Evolutionary conservation across 2,329 filamentous ascomycete species (phyloP).

Genomic region (Fusarium hainanense): DNA sequence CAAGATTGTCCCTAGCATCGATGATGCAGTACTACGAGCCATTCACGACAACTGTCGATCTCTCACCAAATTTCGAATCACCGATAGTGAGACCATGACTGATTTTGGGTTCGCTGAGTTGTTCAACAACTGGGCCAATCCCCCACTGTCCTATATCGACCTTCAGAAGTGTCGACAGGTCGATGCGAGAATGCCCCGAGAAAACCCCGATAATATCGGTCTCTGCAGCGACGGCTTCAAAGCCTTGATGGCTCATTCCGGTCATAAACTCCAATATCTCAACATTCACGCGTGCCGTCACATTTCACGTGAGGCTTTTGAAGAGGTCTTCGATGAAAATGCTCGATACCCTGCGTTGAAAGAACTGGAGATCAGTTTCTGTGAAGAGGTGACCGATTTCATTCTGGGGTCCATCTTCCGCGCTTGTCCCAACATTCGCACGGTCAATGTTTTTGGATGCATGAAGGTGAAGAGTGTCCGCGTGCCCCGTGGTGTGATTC

Average conservation of each 20-base stretch:
- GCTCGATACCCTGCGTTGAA: constrained; percentile 74
- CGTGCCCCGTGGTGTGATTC: constrained; percentile 65
- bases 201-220: constrained; percentile 74
- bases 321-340: constrained; percentile 74
- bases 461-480: constrained; percentile 68
- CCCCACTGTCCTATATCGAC: constrained; percentile 76
- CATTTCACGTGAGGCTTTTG: constrained; percentile 77
- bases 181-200: constrained; percentile 75
- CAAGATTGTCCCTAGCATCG: constrained; percentile 71
- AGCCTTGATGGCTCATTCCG: constrained; percentile 87
- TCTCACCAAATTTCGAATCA: constrained; percentile 83
- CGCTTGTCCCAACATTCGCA: constrained; percentile 68
- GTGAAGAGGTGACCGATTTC: constrained; percentile 73
- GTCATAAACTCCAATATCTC: constrained; percentile 70
- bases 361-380: constrained; percentile 83
- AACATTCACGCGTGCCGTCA: constrained; percentile 89
- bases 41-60: constrained; percentile 76
- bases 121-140: constrained; percentile 82
- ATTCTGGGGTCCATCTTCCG: constrained; percentile 73
- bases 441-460: constrained; percentile 72
- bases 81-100: constrained; percentile 78
- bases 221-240: constrained; percentile 80
- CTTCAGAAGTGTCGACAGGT: constrained; percentile 81
- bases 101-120: constrained; percentile 78
- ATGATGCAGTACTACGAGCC: constrained; percentile 75